A percentile compares a stretch with the other conserved stretches of the same genome.
These are phyloP conservation scores for Eucommia ulmoides DNA, from an alignment of 257 asterid species.

Conservation along the genomic window DNA sequence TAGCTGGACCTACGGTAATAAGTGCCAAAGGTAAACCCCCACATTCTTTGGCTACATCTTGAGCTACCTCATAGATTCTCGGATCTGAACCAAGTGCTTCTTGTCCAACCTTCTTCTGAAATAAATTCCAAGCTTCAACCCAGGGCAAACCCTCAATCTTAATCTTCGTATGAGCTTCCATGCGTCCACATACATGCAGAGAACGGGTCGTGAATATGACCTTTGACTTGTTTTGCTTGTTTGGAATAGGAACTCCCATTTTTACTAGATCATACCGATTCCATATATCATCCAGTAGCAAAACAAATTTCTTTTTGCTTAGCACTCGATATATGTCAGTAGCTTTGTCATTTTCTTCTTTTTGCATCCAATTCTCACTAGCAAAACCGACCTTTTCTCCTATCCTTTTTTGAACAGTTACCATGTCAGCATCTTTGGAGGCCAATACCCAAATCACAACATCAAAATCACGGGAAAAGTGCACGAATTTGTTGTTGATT, in stretches of 20 bases:
- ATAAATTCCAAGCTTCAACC: background rate
- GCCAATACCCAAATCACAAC: background rate
- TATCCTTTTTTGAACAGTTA: background rate
- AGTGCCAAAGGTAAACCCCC: background rate
- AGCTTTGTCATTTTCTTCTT: background rate
- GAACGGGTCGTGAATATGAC: background rate
- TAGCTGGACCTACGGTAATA: background rate
- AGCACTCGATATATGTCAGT: background rate
- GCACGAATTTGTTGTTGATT: background rate
- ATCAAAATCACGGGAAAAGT: background rate
- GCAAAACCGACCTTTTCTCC: background rate
- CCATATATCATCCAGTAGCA: background rate
- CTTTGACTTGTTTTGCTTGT: background rate
- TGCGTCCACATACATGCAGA: background rate
- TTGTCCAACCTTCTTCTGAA: background rate
- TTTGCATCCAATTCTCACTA: background rate
- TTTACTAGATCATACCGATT: no score
- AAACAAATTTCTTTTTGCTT: background rate
- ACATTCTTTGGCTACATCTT: background rate
- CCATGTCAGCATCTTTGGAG: background rate
- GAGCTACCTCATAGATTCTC: background rate
- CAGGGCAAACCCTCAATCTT: background rate
- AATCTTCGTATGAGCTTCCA: background rate
- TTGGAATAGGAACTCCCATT: background rate
- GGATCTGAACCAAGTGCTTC: background rate